Conservation (phyloP, 2,329 filamentous ascomycete species). For the Phyllosticta capitalensis region DNA sequence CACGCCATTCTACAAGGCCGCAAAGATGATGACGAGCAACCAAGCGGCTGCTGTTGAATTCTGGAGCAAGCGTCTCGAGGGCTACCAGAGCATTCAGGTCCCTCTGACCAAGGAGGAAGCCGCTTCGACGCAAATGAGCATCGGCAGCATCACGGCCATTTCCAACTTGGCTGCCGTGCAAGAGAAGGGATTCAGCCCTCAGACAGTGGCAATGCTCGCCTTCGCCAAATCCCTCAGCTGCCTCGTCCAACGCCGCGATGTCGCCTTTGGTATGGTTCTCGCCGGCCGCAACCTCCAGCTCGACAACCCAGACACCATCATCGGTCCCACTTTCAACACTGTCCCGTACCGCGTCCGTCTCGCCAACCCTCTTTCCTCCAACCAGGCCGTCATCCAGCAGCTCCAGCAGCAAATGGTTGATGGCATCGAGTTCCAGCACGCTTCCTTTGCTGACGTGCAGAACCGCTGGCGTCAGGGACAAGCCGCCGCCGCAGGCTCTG, state of each 20-base stretch:
- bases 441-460: conserved; percentile 9
- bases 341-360: conserved; percentile 43
- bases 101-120: conserved; percentile 1
- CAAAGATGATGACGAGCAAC: conserved; percentile 37
- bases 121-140: conserved; percentile 20
- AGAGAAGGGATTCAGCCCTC: conserved; percentile 18
- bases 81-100: conserved; percentile 35
- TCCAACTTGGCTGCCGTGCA: conserved; percentile 21
- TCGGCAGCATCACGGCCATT: conserved; percentile 39
- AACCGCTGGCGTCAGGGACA: conserved; percentile 7
- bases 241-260: conserved; percentile 21
- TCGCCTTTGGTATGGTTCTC: conserved; percentile 52
- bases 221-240: conserved; percentile 7
- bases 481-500: background rate
- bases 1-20: conserved; percentile 30
- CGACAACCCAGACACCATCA: conserved; percentile 42
- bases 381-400: conserved; percentile 47
- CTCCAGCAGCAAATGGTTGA: conserved; percentile 50
- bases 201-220: conserved; percentile 34
- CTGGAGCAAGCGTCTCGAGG: conserved; percentile 34
- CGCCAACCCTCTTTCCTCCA: conserved; percentile 33
- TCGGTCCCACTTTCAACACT: conserved; percentile 53
- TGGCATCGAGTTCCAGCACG: conserved; percentile 11
- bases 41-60: conserved; percentile 33
- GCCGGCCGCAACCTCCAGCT: conserved; percentile 44